These are phyloP conservation scores for Lichenothelia convexa DNA, from an alignment of 495 filamentous ascomycete genomes.

Conservation along the genomic window DNA sequence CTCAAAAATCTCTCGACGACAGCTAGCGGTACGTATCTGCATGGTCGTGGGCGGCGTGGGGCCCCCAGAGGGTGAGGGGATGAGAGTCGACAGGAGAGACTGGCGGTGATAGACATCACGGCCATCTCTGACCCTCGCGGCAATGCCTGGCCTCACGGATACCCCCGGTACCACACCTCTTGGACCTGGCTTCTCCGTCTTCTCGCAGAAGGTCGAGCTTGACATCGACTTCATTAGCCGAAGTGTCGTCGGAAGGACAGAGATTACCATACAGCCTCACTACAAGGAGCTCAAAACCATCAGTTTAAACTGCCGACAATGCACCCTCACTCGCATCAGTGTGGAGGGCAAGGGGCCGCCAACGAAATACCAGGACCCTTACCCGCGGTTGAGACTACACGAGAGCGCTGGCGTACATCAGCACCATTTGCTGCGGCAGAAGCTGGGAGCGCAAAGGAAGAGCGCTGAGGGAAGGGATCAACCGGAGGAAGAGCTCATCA, in stretches of 20 bases:
- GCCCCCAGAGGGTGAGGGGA: neutral
- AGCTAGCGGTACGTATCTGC: no score
- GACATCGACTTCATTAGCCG: slow-evolving; percentile 68
- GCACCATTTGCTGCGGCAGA: slow-evolving; percentile 49
- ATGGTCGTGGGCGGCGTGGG: no score
- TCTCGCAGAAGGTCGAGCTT: slow-evolving; percentile 58
- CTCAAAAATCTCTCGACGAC: no score
- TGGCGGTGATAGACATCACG: neutral
- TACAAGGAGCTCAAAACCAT: slow-evolving; percentile 48
- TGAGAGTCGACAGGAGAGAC: neutral
- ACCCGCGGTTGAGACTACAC: slow-evolving; percentile 46
- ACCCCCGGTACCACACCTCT: neutral
- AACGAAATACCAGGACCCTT: slow-evolving; percentile 55
- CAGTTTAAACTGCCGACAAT: slow-evolving; percentile 71
- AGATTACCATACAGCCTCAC: slow-evolving; percentile 59
- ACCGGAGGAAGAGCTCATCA: slow-evolving; percentile 38
- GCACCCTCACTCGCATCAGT: slow-evolving; percentile 46
- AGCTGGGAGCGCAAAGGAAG: no score
- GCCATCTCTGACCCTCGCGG: no score
- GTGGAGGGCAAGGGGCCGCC: slow-evolving; percentile 48
- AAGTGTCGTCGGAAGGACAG: slow-evolving; percentile 58
- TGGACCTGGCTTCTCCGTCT: slow-evolving; percentile 1
- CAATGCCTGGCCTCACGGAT: neutral
- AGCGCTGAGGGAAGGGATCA: no score
- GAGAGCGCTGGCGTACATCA: slow-evolving; percentile 49